Base-by-base conservation (phyloP, 305 asterid species). In the Fraxinus floribunda region DNA sequence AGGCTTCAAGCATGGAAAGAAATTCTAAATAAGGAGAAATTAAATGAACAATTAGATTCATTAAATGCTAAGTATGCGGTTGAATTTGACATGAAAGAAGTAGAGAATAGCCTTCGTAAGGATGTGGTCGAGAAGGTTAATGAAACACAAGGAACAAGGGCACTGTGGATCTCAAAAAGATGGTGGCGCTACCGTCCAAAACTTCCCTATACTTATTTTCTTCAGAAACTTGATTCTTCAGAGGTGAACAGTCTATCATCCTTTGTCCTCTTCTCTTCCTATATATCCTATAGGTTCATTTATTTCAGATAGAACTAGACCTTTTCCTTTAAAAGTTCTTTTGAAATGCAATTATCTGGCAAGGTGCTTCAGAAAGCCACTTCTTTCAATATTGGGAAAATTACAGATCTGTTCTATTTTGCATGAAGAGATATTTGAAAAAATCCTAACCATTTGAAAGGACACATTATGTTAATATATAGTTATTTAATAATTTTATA, bases 101-200 rank as follows among this genome's bases (percentile, higher is more conserved):
- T 97, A 55, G 98, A 94, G 91, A 90, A 90, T 60, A 97, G 97
- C 85, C 97, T 97, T 81, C 96, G 94, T 78, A 92, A 92, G 89
- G 98, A 93, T 84, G 87, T 94, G 68, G 90, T 86, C 73, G 98
- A 92, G 88, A 94, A 92, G 90, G 94, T 88, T 32, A 88, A 81
- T 66, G 89, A 87, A 39, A 81, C 89, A 52, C 89, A 84, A 68
- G 98, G 99, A 87, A 89, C 93, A 72, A 89, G 97, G 84, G 98
- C 96, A 22, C 76, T 94, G 83, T 97, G 99, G 99, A 93, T 94
- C 86, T 90, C 99, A 80, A 97, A 97, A 87, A 91, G 99, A 91
- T 97, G 99, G 99, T 97, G 99, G 99, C 95, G 96, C 78, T 97
- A 97, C 91, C 97, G 98, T 57, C 98, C 99, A 36, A 97, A 94